Evolutionary conservation across 2,329 filamentous ascomycete genomes (phyloP), one percentile per base, ranked within the genome.

Genomic region (Elsinoe ampelina): DNA sequence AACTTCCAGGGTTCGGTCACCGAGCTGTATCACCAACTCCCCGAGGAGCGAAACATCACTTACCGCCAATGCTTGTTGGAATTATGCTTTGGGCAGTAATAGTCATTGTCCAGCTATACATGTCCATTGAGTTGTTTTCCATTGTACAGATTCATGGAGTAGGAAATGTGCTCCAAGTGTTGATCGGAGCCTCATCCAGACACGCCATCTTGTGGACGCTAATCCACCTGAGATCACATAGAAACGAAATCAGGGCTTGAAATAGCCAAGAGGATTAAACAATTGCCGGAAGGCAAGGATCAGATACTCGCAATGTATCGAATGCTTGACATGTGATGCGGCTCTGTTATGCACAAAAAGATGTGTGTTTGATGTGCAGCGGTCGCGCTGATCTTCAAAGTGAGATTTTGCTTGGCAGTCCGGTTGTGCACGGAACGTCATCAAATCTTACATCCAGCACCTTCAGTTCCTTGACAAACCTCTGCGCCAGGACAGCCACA

Each of bases 1-100:
- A 20, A 15, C 48, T 38, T 39, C 48, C 48, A 52, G 48, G 48
- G 35, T 52, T 52, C 48, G 48, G 48, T 52, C 32, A 52, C 48
- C 48, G 48, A 52, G 34, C 20, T 36, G 48, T 36, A 35, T 20
- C 12, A 34, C 13, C 7, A 17, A 39, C 48, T 52, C 35, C 48
- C 48, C 48, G 48, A 39, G n/a, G 22, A 35, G 19, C 41, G 41
- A 15, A 30, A 7, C 7, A 30, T 8, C 26, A 30, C 26, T 30
- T 30, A 30, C 26, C 26, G 26, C 26, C 4, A 30, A 30, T 8
- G 26, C 26, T 5, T 2, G 26, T 2, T 30, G 7, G 4, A 8
- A 45, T 5, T 13, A 45, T 17, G 10, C 20, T 30, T 45, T 22
- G 10, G n/a, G 30, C 26, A 13, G n/a, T 11, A 11, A 22, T 22